Evolutionary conservation across 2,329 filamentous ascomycete genomes (phyloP), one percentile per base, ranked within the genome.

Genomic region (Arthroderma sp.): DNA sequence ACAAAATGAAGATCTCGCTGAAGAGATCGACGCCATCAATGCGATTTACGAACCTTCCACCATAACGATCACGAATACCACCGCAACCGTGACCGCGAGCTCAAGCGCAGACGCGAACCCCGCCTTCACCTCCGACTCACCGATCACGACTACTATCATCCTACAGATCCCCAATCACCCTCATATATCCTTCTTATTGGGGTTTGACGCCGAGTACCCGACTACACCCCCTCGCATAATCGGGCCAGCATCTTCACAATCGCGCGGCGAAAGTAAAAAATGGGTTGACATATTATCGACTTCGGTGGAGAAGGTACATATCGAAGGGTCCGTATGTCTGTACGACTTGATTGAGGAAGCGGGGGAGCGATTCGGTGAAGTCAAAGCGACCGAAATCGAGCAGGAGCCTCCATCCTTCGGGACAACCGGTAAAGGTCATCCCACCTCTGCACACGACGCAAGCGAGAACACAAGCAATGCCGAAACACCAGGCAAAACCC

Each of bases 281-380:
- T 75, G 86, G 41, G 71, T 88, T n/a, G 73, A 75, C 2, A 64
- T 84, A 2, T 80, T 91, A 46, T 71, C 79, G 29, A 70, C 78
- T 32, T 79, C 81, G 0, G 65, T 95, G 30, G 70, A 68, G 1
- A 68, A 71, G n/a, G 73, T 84, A 4, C 94, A 81, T 61, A 71
- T 74, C 43, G 74, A 78, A 0, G 87, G 86, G 0, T 74, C 78
- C 43, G 86, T 94, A 22, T 95, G 88, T 56, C 68, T 98, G 3
- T 98, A 88, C 56, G 89, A 95, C 59, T 74, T 93, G n/a, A 73
- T 95, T 33, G 88, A 94, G 52, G 75, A 75, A 52, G 67, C 66
- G 0, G 61, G 61, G 30, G 69, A 70, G 48, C 57, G 63, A 2
- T 61, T 74, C 4, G 63, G 66, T 56, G 81, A 84, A 56, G 67